A percentile compares a stretch with the other conserved stretches of the same genome.
Evolutionary conservation across 2,329 filamentous ascomycete genomes (phyloP).

Genomic region (Aspergillus fumigatus): DNA sequence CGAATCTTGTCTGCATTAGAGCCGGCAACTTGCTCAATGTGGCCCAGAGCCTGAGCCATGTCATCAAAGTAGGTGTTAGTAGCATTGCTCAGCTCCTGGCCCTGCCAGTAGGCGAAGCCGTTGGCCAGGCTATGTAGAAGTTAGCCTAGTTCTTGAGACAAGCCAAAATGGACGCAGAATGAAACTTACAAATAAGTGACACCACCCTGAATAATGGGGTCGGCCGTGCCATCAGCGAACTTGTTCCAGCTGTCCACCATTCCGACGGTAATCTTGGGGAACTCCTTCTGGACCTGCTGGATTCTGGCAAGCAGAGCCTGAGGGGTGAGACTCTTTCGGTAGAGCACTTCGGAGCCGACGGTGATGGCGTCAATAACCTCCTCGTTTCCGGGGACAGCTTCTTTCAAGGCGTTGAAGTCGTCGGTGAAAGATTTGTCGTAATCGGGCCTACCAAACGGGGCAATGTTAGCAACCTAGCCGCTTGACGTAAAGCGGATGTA

Average conservation of each 20-base stretch:
- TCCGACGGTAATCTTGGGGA: constrained; percentile 54
- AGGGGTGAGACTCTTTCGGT: constrained; percentile 63
- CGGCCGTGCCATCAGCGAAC: constrained; percentile 62
- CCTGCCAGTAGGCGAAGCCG: constrained; percentile 71
- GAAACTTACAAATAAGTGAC: constrained; percentile 54
- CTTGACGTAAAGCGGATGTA: neutral
- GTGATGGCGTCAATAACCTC: constrained; percentile 64
- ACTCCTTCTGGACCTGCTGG: constrained; percentile 55
- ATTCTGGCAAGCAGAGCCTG: constrained; percentile 58
- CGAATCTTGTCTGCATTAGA: constrained; percentile 51
- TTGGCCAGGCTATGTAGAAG: constrained; percentile 52
- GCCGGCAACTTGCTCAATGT: constrained; percentile 58
- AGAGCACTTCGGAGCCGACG: constrained; percentile 66
- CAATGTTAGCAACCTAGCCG: constrained; percentile 1
- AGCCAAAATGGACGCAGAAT: neutral
- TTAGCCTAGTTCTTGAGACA: neutral
- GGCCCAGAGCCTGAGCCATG: constrained; percentile 58
- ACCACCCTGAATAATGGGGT: constrained; percentile 56
- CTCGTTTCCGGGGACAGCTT: constrained; percentile 42
- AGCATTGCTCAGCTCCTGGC: constrained; percentile 53
- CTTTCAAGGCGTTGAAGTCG: constrained; percentile 57
- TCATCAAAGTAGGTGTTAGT: constrained; percentile 63
- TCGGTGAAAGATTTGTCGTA: constrained; percentile 56
- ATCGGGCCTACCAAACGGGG: constrained; percentile 49
- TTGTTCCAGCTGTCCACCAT: constrained; percentile 73